phyloP scores from a whole-genome alignment of 2,329 filamentous ascomycete species.

The Phyllosticta citriasiana region DNA sequence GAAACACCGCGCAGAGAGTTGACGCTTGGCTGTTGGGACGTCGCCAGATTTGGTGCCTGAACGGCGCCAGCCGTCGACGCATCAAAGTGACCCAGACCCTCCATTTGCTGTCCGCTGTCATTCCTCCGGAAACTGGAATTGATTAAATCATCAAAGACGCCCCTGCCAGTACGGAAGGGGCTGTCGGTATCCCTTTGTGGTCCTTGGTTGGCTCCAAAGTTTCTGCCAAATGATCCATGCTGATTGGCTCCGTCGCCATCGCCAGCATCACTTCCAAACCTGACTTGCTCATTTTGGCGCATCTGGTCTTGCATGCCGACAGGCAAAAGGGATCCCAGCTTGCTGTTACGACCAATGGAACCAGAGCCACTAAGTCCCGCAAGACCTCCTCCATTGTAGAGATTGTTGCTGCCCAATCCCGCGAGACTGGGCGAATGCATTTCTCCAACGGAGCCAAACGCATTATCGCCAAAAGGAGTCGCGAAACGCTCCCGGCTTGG shows the following conservation, averaged over 20 bases:
- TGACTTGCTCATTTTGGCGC: conserved; percentile 44
- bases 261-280: conserved; percentile 49
- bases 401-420: conserved; percentile 49
- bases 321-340: conserved; percentile 80
- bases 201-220: conserved; percentile 35
- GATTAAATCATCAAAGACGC: conserved; percentile 30
- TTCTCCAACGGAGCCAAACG: conserved; percentile 69
- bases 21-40: conserved; percentile 21
- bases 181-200: conserved; percentile 31
- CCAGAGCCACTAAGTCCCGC: conserved; percentile 46
- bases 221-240: conserved; percentile 54
- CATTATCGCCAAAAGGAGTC: conserved; percentile 45
- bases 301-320: conserved; percentile 84
- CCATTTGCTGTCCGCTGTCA: conserved; percentile 9
- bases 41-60: conserved; percentile 18
- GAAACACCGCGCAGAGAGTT: conserved; percentile 25
- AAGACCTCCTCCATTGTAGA: conserved; percentile 49
- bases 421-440: conserved; percentile 64
- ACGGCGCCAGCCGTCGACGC: conserved; percentile 14
- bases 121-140: conserved; percentile 12
- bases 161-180: conserved; percentile 28
- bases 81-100: conserved; percentile 20
- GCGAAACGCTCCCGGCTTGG: conserved; percentile 50
- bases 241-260: conserved; percentile 28
- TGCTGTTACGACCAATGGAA: conserved; percentile 66